These are phyloP conservation scores for Juglanconis sp. DNA, from an alignment of 2,329 filamentous ascomycete species.

Conservation along the genomic window DNA sequence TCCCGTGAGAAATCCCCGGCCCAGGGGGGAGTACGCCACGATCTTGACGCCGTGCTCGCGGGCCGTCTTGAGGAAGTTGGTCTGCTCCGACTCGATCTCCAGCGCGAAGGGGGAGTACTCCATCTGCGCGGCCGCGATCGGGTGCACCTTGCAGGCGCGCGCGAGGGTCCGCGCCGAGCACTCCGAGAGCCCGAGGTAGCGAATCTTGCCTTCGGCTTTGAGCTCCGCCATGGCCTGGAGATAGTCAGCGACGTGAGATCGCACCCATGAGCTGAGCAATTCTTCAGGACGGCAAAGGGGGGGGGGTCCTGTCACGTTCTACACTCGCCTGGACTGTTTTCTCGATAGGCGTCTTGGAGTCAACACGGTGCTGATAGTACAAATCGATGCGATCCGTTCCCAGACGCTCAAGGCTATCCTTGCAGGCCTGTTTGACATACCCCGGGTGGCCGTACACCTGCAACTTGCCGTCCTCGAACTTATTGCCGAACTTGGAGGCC, in stretches of 20 bases:
- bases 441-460: slow-evolving; percentile 23
- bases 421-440: slow-evolving; percentile 27
- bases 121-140: slow-evolving; percentile 47
- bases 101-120: slow-evolving; percentile 53
- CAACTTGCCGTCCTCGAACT: slow-evolving; percentile 16
- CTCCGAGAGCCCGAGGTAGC: slow-evolving; percentile 48
- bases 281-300: neutral
- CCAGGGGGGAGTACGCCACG: slow-evolving; percentile 54
- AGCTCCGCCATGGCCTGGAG: slow-evolving; percentile 41
- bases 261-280: neutral
- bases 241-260: neutral
- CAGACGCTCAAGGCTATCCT: slow-evolving; percentile 40
- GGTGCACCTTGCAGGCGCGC: slow-evolving; percentile 44
- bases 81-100: slow-evolving; percentile 52
- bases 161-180: slow-evolving; percentile 43
- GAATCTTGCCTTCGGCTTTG: slow-evolving; percentile 49
- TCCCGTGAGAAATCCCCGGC: slow-evolving; percentile 52
- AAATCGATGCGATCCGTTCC: slow-evolving; percentile 51
- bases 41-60: slow-evolving; percentile 52
- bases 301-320: neutral
- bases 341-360: slow-evolving; percentile 41
- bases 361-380: slow-evolving; percentile 47
- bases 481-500: slow-evolving; percentile 35
- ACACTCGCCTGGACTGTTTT: slow-evolving; percentile 37
- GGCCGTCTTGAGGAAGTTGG: slow-evolving; percentile 45